Evolutionary conservation across 352 stramenopile genomes (phyloP), one percentile per base, ranked within the genome.

Genomic region (Proteromonas lacertae): DNA sequence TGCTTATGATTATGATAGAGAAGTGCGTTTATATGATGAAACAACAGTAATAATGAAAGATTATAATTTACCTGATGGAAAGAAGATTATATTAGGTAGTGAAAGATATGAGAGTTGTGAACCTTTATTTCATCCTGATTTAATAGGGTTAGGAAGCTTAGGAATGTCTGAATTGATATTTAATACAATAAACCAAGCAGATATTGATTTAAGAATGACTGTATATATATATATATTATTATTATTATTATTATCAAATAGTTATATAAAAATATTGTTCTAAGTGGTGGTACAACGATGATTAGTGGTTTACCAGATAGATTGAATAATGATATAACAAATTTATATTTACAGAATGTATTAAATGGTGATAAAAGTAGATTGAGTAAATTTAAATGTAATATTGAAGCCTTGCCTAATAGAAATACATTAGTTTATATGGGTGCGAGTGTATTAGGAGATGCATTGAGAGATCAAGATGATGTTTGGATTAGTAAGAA

Each of bases 141-240:
- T 96, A 25, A 77, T 97, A 48, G 83, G 89, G 38, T 70, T 86
- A n/a, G 83, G 96, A 55, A 71, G 76, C 50, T 52, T 57, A 1
- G 80, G 81, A 6, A 62, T 93, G 33, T 73, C 74, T 34, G 78
- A 95, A 51, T 86, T 93, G 60, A 59, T 96, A 3, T 89, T 94
- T 40, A 73, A 93, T 40, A 91, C 86, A 60, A 92, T 90, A 55
- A 76, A 86, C 59, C 83, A 88, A 49, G 78, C 77, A n/a, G 66
- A 79, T 35, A 64, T 81, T 44, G 84, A 95, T 52, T 59, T 84
- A 25, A 65, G 80, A 35, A 60, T 61, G 3, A 78, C 84, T 38
- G 87, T 93, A 32, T 98, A 92, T 55, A 92, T 90, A 45, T 88
- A 96, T 55, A 90, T 98, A 46, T 68, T 84, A 50, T 39, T 56